Evolutionary conservation across 768 basidiomycete genomes (phyloP).

Genomic region (Coprinopsis sp.): DNA sequence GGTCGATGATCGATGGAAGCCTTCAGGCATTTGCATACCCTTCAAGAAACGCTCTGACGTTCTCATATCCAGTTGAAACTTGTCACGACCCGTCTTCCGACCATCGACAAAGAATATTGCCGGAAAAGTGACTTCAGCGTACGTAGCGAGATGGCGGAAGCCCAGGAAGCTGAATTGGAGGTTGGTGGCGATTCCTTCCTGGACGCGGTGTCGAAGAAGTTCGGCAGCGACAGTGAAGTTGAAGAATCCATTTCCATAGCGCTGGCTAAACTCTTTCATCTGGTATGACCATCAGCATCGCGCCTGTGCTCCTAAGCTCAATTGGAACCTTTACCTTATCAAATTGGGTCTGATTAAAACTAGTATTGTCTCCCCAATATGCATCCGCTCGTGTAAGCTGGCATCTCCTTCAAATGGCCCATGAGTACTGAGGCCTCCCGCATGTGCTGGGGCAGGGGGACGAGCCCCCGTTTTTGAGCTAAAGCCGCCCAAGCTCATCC

Average conservation of each 20-base stretch:
- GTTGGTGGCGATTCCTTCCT: conserved; percentile 14
- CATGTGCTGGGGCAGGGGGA: conserved; percentile 14
- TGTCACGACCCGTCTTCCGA: conserved; percentile 6
- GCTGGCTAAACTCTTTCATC: conserved; percentile 13
- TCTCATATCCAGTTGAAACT: conserved; percentile 9
- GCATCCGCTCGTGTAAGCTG: conserved; percentile 6
- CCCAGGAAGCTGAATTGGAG: conserved; percentile 13
- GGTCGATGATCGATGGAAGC: conserved; percentile 10
- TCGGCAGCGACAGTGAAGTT: conserved; percentile 14
- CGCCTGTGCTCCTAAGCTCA: too few species aligned
- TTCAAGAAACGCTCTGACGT: conserved; percentile 15
- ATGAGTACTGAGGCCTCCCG: conserved; percentile 15
- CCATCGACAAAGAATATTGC: conserved; percentile 16
- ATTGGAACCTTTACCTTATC: conserved; percentile 8
- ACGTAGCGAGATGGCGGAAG: conserved; percentile 13
- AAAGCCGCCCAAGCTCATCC: conserved; percentile 15
- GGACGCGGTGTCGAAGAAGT: conserved; percentile 11
- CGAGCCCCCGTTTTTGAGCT: conserved; percentile 12
- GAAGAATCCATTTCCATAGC: conserved; percentile 15
- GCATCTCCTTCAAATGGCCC: conserved; percentile 13
- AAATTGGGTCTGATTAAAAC: conserved; percentile 18
- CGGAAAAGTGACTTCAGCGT: conserved; percentile 11
- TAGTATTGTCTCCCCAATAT: conserved; percentile 15
- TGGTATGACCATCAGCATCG: neutral
- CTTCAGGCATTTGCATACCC: conserved; percentile 10